Base-by-base conservation (phyloP, 495 filamentous ascomycete species). In the Xylaria telfairii region DNA sequence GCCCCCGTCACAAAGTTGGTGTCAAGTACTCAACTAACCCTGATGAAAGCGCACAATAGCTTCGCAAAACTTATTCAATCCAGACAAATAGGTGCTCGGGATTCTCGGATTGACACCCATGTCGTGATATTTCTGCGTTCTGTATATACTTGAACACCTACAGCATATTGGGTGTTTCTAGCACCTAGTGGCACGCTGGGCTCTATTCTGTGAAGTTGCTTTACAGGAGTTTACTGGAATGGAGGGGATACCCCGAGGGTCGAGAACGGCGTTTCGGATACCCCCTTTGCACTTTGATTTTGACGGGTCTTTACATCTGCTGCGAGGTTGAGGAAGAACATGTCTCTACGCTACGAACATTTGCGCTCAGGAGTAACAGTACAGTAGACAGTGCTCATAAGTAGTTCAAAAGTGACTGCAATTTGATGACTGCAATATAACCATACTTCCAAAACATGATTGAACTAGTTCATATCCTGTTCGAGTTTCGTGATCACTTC, bases 81-180 rank as follows among this genome's bases (percentile, higher is more conserved):
- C 12, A 4, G 26, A 30, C 26, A 6, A 13, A 24, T 17, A 17
- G 51, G 13, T 7, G 12, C 26, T 54, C 26, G 51, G 7, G 13
- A 17, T 30, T 53, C 7, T 53, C 46, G 26, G 24, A 13, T n/a
- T 37, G 8, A 32, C 21, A 57, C 44, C 2, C 21, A 13, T 66
- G 30, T 41, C 10, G 7, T 4, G 13, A 39, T 0, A 44, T 59
- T n/a, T 47, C 32, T 9, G 39, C 39, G 9, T 34, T 37, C 39
- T 68, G 65, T 60, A 68, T 68, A 66, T 77, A 68, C 12, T 24
- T 19, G 41, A 41, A 28, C 26, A 39, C 37, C 24, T 26, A 17
- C 53, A 10, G 7, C 51, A 6, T 57, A 21, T 17, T 7, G 32
- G 37, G 65, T 32, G 42, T 30, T 56, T 42, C 12, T 44, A 44